phyloP scores from a whole-genome alignment of 179 eudicot species.

The Drosera spatulata region DNA sequence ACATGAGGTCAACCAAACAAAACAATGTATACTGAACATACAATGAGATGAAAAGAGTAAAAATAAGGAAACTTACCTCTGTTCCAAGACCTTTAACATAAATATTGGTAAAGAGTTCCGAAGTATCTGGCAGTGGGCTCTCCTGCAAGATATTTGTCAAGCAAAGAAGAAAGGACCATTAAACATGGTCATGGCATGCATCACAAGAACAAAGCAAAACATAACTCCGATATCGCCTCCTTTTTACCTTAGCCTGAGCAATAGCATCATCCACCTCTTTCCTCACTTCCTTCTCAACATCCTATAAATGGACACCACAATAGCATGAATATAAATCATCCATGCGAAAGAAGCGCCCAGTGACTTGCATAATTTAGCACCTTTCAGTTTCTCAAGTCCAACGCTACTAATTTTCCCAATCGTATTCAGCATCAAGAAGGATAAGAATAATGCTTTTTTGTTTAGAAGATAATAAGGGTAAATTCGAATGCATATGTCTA shows the following conservation, averaged over 20 bases:
- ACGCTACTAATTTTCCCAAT: background rate
- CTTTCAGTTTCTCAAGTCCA: background rate
- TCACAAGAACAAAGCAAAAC: background rate
- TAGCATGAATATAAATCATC: too few species aligned
- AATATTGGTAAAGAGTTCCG: slow-evolving; percentile 77
- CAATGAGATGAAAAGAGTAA: background rate
- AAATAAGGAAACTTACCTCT: slow-evolving; percentile 41
- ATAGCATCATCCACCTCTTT: slow-evolving; percentile 94
- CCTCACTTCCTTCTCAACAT: slow-evolving; percentile 74
- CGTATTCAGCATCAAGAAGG: background rate
- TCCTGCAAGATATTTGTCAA: slow-evolving; percentile 37
- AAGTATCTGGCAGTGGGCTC: slow-evolving; percentile 79
- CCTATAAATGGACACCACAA: slow-evolving; percentile 26
- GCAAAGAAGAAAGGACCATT: background rate
- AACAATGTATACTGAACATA: background rate
- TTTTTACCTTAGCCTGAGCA: slow-evolving; percentile 78
- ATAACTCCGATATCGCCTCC: background rate
- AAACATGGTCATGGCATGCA: background rate
- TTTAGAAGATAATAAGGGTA: too few species aligned
- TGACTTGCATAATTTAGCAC: background rate
- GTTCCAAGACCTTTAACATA: slow-evolving; percentile 75
- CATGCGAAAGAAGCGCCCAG: too few species aligned
- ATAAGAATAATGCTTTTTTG: background rate
- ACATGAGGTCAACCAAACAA: too few species aligned
- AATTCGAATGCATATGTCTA: too few species aligned